phyloP scores from a whole-genome alignment of 2,329 filamentous ascomycete genomes.

The Pseudocercospora macadamiae region DNA sequence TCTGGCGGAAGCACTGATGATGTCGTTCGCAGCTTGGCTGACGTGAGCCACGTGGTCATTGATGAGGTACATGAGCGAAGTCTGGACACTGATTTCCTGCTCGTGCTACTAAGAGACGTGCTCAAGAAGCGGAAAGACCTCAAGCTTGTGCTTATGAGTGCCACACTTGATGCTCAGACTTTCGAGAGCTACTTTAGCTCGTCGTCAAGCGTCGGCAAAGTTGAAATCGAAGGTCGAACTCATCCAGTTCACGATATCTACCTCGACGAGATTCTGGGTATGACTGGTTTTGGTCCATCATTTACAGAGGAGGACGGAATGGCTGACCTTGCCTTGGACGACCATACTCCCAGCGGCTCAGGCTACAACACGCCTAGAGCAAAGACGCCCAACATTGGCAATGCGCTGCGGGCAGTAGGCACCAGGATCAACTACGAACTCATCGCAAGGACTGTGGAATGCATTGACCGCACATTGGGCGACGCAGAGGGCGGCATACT shows the following conservation, averaged over 20 bases:
- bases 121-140: slow-evolving; percentile 74
- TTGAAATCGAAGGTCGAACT: slow-evolving; percentile 87
- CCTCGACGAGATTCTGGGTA: slow-evolving; percentile 80
- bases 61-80: slow-evolving; percentile 97
- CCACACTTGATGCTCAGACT: slow-evolving; percentile 84
- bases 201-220: slow-evolving; percentile 64
- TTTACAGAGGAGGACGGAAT: slow-evolving; percentile 46
- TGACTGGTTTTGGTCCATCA: slow-evolving; percentile 67
- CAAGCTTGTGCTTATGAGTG: slow-evolving; percentile 93
- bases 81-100: slow-evolving; percentile 89
- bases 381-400: slow-evolving; percentile 38
- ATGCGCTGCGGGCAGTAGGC: slow-evolving; percentile 53
- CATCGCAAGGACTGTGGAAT: slow-evolving; percentile 75
- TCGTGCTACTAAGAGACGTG: slow-evolving; percentile 85
- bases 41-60: slow-evolving; percentile 92
- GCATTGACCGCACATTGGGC: slow-evolving; percentile 77
- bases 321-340: slow-evolving; percentile 43
- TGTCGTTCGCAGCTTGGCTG: slow-evolving; percentile 77
- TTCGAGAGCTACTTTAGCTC: slow-evolving; percentile 80
- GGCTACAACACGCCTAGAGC: slow-evolving; percentile 25
- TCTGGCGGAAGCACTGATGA: slow-evolving; percentile 80
- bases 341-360: slow-evolving; percentile 37
- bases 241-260: slow-evolving; percentile 90
- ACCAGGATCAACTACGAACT: slow-evolving; percentile 91
- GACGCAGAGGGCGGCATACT: slow-evolving; percentile 81